Conservation (phyloP, 2,329 filamentous ascomycete genomes). For the Phaeosphaeriaceae sp. region DNA sequence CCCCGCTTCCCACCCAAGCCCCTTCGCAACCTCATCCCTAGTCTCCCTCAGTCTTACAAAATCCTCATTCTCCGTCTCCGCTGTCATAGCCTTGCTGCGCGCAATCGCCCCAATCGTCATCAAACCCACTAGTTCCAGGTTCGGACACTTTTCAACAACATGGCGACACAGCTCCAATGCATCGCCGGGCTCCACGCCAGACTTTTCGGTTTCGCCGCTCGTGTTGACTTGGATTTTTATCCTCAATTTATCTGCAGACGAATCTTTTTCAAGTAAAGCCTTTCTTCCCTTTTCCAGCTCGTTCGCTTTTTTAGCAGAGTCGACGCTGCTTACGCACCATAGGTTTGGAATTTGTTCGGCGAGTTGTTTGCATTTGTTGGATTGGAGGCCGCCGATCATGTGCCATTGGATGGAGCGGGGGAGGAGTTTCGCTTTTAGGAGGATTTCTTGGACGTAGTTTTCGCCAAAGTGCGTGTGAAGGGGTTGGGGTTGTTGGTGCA, state of each 20-base stretch:
- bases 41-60: slow-evolving; percentile 73
- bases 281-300: slow-evolving; percentile 78
- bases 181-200: slow-evolving; percentile 73
- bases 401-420: slow-evolving; percentile 86
- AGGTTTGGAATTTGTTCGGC: slow-evolving; percentile 85
- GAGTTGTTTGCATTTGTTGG: slow-evolving; percentile 88
- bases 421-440: slow-evolving; percentile 81
- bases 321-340: slow-evolving; percentile 90
- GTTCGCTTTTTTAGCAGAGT: slow-evolving; percentile 84
- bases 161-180: slow-evolving; percentile 71
- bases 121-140: slow-evolving; percentile 76
- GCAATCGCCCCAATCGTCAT: slow-evolving; percentile 99
- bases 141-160: slow-evolving; percentile 73
- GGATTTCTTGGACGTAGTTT: slow-evolving; percentile 85
- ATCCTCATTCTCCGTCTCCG: slow-evolving; percentile 89
- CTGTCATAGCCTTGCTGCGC: slow-evolving; percentile 71
- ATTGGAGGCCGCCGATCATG: slow-evolving; percentile 94
- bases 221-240: slow-evolving; percentile 97
- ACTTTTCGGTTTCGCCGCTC: slow-evolving; percentile 84
- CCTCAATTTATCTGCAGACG: slow-evolving; percentile 58
- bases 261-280: slow-evolving; percentile 54
- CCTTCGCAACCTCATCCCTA: slow-evolving; percentile 71
- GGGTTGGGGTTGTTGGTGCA: slow-evolving; percentile 64
- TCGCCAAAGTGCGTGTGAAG: slow-evolving; percentile 85
- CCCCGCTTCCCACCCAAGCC: slow-evolving; percentile 62